These are phyloP conservation scores for Waltiozyma sp. DNA, from an alignment of 1,139 yeast genomes.

Conservation along the genomic window DNA sequence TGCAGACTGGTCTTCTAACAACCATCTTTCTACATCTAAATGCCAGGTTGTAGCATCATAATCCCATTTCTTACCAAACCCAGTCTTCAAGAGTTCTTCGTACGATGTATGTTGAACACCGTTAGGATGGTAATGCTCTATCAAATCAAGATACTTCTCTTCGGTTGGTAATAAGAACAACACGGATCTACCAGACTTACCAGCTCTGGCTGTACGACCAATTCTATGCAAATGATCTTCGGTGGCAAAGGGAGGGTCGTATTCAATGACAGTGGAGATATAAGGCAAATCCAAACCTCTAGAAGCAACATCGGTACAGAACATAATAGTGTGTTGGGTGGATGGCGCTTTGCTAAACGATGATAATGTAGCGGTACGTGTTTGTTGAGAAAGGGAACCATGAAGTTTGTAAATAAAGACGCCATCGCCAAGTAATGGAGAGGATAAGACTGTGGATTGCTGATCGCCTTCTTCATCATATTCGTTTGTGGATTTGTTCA, in stretches of 20 bases:
- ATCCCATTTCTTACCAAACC: constrained; percentile 63
- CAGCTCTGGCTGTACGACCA: constrained; percentile 70
- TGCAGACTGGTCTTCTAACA: constrained; percentile 53
- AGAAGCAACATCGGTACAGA: constrained; percentile 76
- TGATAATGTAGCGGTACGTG: constrained; percentile 66
- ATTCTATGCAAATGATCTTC: constrained; percentile 68
- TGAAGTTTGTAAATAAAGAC: constrained; percentile 68
- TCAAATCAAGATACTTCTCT: constrained; percentile 63
- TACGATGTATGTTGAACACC: constrained; percentile 40
- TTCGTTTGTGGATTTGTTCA: constrained; percentile 17
- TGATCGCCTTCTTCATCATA: constrained; percentile 16
- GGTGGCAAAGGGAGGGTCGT: constrained; percentile 59
- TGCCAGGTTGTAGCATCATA: constrained; percentile 96
- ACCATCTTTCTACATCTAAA: constrained; percentile 77
- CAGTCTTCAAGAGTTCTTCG: constrained; percentile 43
- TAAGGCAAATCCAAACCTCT: constrained; percentile 64
- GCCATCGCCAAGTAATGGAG: constrained; percentile 40
- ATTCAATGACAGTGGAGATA: constrained; percentile 52
- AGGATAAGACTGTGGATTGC: constrained; percentile 33
- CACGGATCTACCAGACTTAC: constrained; percentile 52
- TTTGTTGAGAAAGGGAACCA: constrained; percentile 79
- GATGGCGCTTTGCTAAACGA: constrained; percentile 23
- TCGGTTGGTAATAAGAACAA: constrained; percentile 86
- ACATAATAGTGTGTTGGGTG: constrained; percentile 48
- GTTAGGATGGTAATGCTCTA: constrained; percentile 52